Evolutionary conservation across 495 filamentous ascomycete species (phyloP), one percentile per base, ranked within the genome.

Genomic region (Cladorrhinum samala): DNA sequence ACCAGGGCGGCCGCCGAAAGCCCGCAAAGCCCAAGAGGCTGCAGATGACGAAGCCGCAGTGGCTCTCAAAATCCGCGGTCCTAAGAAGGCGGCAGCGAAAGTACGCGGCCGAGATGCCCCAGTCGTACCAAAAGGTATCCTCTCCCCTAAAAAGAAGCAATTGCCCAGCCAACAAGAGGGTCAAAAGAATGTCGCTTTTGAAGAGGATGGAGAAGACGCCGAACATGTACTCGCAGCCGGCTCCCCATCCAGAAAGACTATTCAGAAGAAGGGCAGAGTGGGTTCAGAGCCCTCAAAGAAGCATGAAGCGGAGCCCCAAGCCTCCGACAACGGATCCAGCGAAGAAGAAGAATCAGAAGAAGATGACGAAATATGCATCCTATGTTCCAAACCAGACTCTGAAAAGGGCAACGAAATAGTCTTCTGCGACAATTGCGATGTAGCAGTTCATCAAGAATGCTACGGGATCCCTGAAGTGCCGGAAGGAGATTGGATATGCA

Each of bases 391-490:
- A 37, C 75, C 75, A 0, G 72, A 78, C 46, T 74, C 75, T 0
- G 60, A 70, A 14, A 61, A 61, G 6, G 68, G 71, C 18, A 80
- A 81, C 57, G 66, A 78, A 59, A 95, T 96, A 53, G 82, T 96
- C n/a, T 90, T 96, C 61, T 96, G 91, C 66, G 91, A 95, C 65
- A 85, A 83, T 37, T 95, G 91, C 70, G 88, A 95, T 72, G 74
- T 85, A 55, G 86, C 86, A 0, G 87, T 92, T 44, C 91, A 96
- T 63, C 88, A 94, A 63, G 82, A 92, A 61, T 96, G 91, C 70
- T 94, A 91, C 60, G 82, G 83, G 50, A 82, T 96, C 16, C 81
- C 88, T 9, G 83, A 83, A 55, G 85, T 96, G 50, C 91, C 91
- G 0, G 85, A 92, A 63, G 91, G 88, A 16, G 88, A 95, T 55